phyloP scores from a whole-genome alignment of 768 basidiomycete species.

The Artomyces pyxidatus region DNA sequence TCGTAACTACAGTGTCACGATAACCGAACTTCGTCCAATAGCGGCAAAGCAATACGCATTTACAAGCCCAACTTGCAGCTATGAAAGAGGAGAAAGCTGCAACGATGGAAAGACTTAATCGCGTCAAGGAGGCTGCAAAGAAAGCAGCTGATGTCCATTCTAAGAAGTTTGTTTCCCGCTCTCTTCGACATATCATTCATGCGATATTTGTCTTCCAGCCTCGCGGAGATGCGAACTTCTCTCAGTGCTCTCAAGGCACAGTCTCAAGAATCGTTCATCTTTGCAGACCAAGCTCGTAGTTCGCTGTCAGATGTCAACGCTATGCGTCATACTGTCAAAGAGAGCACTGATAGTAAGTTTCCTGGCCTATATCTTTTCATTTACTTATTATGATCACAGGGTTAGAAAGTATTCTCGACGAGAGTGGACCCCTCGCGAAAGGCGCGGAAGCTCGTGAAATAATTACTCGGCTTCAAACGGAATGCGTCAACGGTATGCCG shows the following conservation, averaged over 20 bases:
- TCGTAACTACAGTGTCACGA: no score
- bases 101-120: constrained; percentile 1
- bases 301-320: constrained; percentile 9
- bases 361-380: not conserved
- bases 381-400: constrained; percentile 3
- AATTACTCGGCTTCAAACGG: constrained; percentile 8
- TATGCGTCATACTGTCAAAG: constrained; percentile 5
- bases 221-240: constrained; percentile 8
- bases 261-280: constrained; percentile 12
- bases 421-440: constrained; percentile 3
- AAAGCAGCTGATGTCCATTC: constrained; percentile 5
- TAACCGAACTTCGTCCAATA: no score
- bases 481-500: constrained; percentile 9
- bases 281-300: constrained; percentile 10
- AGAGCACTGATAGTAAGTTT: constrained; percentile 8
- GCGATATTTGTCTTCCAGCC: constrained; percentile 4
- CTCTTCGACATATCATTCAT: no score
- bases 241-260: constrained; percentile 11
- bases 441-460: constrained; percentile 8
- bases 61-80: constrained; percentile 6
- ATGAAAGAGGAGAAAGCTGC: constrained; percentile 1
- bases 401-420: constrained; percentile 5
- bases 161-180: constrained; percentile 5
- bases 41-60: constrained; percentile 10
- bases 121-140: constrained; percentile 8